Evolutionary conservation across 164 flowering plant species (phyloP).

Genomic region (Chloranthus sessilifolius): DNA sequence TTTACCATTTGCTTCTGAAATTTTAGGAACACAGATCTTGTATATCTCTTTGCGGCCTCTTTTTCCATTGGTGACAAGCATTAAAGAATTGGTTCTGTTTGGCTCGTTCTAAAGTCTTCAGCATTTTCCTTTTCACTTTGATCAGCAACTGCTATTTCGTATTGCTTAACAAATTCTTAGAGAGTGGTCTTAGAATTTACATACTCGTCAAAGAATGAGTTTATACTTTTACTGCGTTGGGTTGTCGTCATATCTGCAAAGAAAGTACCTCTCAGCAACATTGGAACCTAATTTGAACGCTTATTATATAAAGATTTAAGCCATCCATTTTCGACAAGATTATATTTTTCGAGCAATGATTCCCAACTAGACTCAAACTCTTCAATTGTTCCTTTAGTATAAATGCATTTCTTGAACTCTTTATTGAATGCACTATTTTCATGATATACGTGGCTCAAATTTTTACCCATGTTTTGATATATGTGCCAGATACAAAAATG

Average conservation of each 20-base stretch:
- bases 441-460: neutral
- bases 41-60: neutral
- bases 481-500: conserved; percentile 3
- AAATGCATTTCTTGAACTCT: neutral
- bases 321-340: conserved; percentile 1
- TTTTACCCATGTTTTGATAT: neutral
- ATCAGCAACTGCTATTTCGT: neutral
- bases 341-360: neutral
- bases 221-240: neutral
- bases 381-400: neutral
- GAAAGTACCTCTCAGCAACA: neutral
- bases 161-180: neutral
- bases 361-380: conserved; percentile 2
- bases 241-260: neutral
- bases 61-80: neutral
- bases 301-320: neutral
- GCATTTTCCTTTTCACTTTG: neutral
- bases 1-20: neutral
- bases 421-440: neutral
- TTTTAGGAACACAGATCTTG: neutral
- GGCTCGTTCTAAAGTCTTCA: neutral
- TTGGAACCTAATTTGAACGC: neutral
- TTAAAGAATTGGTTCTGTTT: neutral
- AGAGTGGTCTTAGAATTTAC: neutral
- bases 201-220: neutral